A percentile compares a stretch with the other conserved stretches of the same genome.
Conservation (phyloP, 2,329 filamentous ascomycete genomes). For the Colletotrichum gigasporum region DNA sequence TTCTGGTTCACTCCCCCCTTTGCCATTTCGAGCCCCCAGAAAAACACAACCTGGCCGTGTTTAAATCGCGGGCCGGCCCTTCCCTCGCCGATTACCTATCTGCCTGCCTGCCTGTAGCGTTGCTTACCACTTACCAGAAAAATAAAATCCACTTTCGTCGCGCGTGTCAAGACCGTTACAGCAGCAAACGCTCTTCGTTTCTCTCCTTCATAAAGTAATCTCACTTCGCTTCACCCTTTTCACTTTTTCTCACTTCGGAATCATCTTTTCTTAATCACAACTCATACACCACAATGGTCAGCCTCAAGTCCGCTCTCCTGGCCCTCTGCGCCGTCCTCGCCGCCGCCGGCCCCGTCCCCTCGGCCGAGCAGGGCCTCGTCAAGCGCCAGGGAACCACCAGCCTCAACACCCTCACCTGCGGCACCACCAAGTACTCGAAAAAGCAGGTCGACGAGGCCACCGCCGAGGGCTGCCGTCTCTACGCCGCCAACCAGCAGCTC, state of each 20-base stretch:
- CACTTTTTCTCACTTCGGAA: too few species aligned
- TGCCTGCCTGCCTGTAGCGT: background rate
- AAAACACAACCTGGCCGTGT: background rate
- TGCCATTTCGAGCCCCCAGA: background rate
- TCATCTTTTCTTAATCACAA: too few species aligned
- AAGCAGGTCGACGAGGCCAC: conserved; percentile 28
- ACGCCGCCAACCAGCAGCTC: conserved; percentile 10
- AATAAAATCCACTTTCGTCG: background rate
- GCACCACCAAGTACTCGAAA: conserved; percentile 14
- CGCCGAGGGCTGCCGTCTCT: conserved; percentile 31
- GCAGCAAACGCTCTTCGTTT: background rate
- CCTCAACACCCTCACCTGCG: conserved; percentile 19
- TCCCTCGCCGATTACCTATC: background rate
- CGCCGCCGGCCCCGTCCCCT: conserved; percentile 2
- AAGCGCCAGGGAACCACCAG: conserved; percentile 14
- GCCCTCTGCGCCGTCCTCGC: conserved; percentile 2
- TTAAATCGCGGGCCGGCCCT: conserved; percentile 9
- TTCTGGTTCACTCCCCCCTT: background rate
- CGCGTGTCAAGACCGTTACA: conserved; percentile 15
- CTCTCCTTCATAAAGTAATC: too few species aligned
- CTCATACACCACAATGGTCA: conserved; percentile 19
- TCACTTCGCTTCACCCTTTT: background rate
- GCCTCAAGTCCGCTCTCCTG: conserved; percentile 17
- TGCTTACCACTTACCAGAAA: too few species aligned
- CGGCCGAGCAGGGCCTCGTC: background rate